Evolutionary conservation across 2,329 filamentous ascomycete genomes (phyloP).

Genomic region (Cercospora nicotianae): DNA sequence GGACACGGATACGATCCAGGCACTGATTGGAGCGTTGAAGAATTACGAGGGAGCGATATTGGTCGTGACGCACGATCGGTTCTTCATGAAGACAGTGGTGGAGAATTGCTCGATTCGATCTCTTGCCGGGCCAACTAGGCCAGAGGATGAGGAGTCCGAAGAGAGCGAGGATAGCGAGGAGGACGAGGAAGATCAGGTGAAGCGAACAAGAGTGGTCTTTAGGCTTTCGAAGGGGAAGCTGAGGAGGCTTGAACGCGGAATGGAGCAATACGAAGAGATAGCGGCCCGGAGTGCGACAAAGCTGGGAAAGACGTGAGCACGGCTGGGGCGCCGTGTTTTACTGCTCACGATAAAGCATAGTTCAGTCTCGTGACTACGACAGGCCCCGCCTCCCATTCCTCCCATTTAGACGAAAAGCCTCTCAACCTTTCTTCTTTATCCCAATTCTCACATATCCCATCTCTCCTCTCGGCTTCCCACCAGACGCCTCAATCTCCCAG

Average conservation of each 20-base stretch:
- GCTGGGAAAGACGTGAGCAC: constrained; percentile 19
- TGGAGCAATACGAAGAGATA: constrained; percentile 29
- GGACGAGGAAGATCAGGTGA: constrained; percentile 20
- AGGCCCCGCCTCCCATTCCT: no score
- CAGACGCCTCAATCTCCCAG: neutral
- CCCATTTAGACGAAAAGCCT: no score
- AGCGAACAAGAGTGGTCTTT: constrained; percentile 21
- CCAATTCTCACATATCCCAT: no score
- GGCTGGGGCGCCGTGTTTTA: no score
- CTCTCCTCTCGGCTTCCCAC: no score
- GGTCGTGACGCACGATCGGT: constrained; percentile 78
- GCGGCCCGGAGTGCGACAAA: constrained; percentile 23
- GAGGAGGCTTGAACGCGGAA: constrained; percentile 20
- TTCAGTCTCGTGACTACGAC: no score
- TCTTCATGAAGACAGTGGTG: constrained; percentile 72
- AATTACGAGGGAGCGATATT: constrained; percentile 73
- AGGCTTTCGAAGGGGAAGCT: constrained; percentile 24
- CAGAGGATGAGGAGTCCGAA: constrained; percentile 29
- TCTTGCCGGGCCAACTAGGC: constrained; percentile 18
- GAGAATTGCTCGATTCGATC: constrained; percentile 53
- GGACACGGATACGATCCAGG: constrained; percentile 76
- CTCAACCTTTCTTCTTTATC: no score
- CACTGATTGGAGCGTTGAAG: constrained; percentile 65
- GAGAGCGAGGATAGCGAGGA: constrained; percentile 21
- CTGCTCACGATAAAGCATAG: no score